A percentile compares a stretch with the other conserved stretches of the same genome.
Conservation (phyloP, 202 grass and related monocot genomes). For the Panicum hallii region DNA sequence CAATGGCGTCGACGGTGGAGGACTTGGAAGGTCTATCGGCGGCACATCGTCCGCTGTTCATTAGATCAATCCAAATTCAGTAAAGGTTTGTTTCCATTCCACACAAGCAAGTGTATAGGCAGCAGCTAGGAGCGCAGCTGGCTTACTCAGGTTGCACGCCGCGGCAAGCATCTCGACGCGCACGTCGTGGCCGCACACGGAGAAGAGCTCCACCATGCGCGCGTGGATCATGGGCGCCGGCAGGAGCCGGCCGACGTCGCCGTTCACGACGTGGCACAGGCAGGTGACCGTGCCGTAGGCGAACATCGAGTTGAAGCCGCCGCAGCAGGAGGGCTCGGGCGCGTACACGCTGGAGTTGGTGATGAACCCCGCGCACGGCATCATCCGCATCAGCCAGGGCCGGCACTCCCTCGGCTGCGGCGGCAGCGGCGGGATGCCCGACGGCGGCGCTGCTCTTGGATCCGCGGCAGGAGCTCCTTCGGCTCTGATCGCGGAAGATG, state of each 20-base stretch:
- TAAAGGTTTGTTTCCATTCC: neutral
- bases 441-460: neutral
- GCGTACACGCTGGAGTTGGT: conserved; percentile 14
- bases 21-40: conserved; percentile 10
- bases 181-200: neutral
- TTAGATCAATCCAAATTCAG: neutral
- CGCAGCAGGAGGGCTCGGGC: conserved; percentile 3
- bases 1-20: neutral
- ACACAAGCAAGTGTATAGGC: neutral
- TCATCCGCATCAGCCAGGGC: conserved; percentile 10
- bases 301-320: conserved; percentile 14
- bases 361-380: conserved; percentile 26
- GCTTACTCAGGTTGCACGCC: neutral
- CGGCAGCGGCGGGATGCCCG: conserved; percentile 4
- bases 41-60: neutral
- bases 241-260: conserved; percentile 4
- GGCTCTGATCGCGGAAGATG: neutral
- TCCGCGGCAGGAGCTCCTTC: neutral
- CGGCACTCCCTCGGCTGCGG: conserved; percentile 23
- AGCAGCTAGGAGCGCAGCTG: neutral
- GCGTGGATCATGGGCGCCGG: neutral
- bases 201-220: conserved; percentile 29
- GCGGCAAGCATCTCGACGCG: neutral
- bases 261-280: conserved; percentile 22
- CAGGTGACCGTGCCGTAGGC: neutral